A percentile compares a stretch with the other conserved stretches of the same genome.
phyloP scores from a whole-genome alignment of 192 early-diverging fungal genomes.

The Lobulomyces angularis region DNA sequence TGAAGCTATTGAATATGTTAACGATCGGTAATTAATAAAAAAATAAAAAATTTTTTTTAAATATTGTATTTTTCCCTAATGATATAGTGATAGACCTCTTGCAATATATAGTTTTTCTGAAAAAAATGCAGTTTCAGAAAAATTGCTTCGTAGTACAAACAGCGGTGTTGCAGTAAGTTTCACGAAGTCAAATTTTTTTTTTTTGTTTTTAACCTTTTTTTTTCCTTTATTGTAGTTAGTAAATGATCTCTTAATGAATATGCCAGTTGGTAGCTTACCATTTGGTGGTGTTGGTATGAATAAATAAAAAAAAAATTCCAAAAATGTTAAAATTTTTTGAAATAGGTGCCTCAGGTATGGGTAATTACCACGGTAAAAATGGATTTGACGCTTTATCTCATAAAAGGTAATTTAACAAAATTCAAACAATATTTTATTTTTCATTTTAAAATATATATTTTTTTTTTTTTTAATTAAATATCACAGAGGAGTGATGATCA shows the following conservation, averaged over 20 bases:
- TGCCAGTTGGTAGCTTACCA: conserved; percentile 41
- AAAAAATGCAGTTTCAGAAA: conserved; percentile 28
- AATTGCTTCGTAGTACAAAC: conserved; percentile 52
- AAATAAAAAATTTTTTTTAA: conserved; percentile 2
- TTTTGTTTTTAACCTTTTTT: conserved; percentile 5
- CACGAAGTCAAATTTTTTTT: not conserved
- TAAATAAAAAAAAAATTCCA: too few species aligned
- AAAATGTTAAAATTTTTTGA: too few species aligned
- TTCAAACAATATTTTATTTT: too few species aligned
- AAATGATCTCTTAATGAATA: conserved; percentile 20
- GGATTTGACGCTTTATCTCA: conserved; percentile 76
- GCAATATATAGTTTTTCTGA: conserved; percentile 64
- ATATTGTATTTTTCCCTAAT: not conserved
- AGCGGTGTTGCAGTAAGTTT: conserved; percentile 61
- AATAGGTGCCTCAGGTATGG: conserved; percentile 74
- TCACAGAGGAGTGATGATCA: too few species aligned
- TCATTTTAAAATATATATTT: too few species aligned
- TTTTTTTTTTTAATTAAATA: too few species aligned
- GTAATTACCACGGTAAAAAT: conserved; percentile 65
- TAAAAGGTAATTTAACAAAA: too few species aligned
- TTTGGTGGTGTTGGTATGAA: conserved; percentile 88
- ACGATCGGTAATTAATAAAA: conserved; percentile 7
- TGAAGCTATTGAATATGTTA: conserved; percentile 21
- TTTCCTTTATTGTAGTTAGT: not conserved
- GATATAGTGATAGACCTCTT: conserved; percentile 57